Percentiles rank a stretch among this genome's conserved stretches.
phyloP scores from a whole-genome alignment of 805 yeast genomes.

The Scheffersomyces lignosus region DNA sequence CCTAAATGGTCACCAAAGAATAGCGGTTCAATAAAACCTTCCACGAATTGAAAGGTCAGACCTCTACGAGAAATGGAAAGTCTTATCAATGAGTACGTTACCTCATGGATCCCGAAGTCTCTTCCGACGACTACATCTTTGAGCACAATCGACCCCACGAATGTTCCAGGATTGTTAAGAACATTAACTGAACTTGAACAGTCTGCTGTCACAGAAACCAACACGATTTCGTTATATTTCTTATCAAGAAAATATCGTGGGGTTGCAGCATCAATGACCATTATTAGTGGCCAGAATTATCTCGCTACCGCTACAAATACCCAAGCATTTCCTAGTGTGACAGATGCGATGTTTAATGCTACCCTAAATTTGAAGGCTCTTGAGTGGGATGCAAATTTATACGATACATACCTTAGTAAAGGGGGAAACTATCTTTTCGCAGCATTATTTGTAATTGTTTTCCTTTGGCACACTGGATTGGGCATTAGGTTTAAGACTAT shows the following conservation, averaged over 20 bases:
- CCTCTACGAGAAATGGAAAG: no score
- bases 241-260: constrained; percentile 16
- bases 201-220: constrained; percentile 15
- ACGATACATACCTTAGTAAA: constrained; percentile 44
- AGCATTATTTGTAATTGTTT: constrained; percentile 46
- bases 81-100: neutral
- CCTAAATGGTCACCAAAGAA: no score
- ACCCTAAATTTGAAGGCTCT: constrained; percentile 18
- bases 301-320: constrained; percentile 24
- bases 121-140: constrained; percentile 18
- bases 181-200: constrained; percentile 12
- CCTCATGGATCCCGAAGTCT: constrained; percentile 14
- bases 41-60: no score
- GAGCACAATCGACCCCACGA: constrained; percentile 15
- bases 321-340: constrained; percentile 17
- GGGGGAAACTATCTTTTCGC: constrained; percentile 62
- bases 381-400: constrained; percentile 20
- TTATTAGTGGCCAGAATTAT: constrained; percentile 16
- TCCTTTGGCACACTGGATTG: constrained; percentile 11
- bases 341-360: constrained; percentile 18
- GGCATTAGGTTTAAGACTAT: constrained; percentile 1
- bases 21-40: no score
- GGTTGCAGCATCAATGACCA: constrained; percentile 20
- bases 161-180: constrained; percentile 9
- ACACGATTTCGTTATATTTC: constrained; percentile 11